Evolutionary conservation across 805 yeast species (phyloP).

Genomic region (Cyberlindnera japonica): DNA sequence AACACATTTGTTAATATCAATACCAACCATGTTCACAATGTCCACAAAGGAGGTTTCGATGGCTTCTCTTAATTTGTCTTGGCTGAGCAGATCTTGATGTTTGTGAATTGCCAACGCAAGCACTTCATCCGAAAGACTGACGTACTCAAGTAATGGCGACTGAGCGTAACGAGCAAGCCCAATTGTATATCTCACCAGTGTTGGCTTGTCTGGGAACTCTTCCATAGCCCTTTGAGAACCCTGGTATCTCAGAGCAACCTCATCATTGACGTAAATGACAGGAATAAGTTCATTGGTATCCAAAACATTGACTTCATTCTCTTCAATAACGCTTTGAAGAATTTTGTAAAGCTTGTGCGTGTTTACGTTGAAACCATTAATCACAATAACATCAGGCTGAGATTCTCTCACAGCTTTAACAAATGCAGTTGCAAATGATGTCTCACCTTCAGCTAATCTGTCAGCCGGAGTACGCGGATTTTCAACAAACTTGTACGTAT

Average conservation of each 20-base stretch:
- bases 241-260: constrained; percentile 86
- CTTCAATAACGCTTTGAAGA: constrained; percentile 47
- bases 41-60: constrained; percentile 84
- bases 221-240: constrained; percentile 67
- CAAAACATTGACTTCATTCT: constrained; percentile 42
- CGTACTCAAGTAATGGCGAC: constrained; percentile 88
- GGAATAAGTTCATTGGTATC: constrained; percentile 46
- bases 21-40: constrained; percentile 85
- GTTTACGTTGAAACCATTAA: constrained; percentile 81
- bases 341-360: constrained; percentile 58
- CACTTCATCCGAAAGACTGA: constrained; percentile 73
- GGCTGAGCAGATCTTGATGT: constrained; percentile 67
- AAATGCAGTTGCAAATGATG: constrained; percentile 64
- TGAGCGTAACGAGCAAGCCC: constrained; percentile 91
- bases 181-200: constrained; percentile 76
- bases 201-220: constrained; percentile 83
- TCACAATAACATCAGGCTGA: constrained; percentile 85
- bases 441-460: constrained; percentile 40
- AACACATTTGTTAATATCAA: constrained; percentile 87
- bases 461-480: constrained; percentile 52
- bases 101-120: constrained; percentile 64
- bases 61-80: constrained; percentile 59
- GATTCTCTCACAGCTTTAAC: constrained; percentile 54
- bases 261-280: constrained; percentile 85
- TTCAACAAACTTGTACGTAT: constrained; percentile 73